Base-by-base conservation (phyloP, 352 stramenopile species). In the Phytophthora parvispora region DNA sequence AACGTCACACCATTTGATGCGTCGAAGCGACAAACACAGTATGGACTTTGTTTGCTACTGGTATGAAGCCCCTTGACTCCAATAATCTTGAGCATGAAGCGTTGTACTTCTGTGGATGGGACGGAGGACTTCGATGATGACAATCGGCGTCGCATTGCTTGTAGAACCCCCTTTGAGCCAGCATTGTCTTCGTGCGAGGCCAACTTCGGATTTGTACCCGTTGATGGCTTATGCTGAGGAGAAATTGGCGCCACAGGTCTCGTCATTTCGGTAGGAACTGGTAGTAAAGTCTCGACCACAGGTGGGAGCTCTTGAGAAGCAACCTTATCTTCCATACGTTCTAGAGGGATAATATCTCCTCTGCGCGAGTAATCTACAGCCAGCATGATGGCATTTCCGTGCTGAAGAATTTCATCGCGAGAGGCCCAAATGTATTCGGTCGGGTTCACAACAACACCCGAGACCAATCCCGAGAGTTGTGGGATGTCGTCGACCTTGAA, bases 381-480 rank as follows among this genome's bases (percentile, higher is more conserved):
- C 20, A 69, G 12, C 7, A 57, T 10, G 27, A 63, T 50, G 12
- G 63, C 43, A 4, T 42, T 43, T 24, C 16, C 31, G 15, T 28
- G 52, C 18, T 50, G 28, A 38, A 62, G 24, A 47, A 69, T 69
- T 22, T 69, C 61, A 16, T 60, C 49, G n/a, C 60, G 48, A 45
- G 49, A 45, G 12, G 60, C 60, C 60, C 60, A 67, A 51, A 67
- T 40, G 38, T 60, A 67, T 40, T 67, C 60, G 10, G 15, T 27
- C 7, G 60, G 38, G 6, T 31, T 54, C 1, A 58, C 28, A 13
- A 60, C 58, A 54, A 69, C 38, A 4, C 56, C 71, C 25, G 60
- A 78, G 28, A 72, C 71, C 45, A 78, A 56, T 6, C 53, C 48
- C 2, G 71, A 67, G 32, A 78, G 62, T 18, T 42, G 22, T 7